Evolutionary conservation across 202 grass and related monocot genomes (phyloP).

Genomic region (Cymbopogon flexuosus): DNA sequence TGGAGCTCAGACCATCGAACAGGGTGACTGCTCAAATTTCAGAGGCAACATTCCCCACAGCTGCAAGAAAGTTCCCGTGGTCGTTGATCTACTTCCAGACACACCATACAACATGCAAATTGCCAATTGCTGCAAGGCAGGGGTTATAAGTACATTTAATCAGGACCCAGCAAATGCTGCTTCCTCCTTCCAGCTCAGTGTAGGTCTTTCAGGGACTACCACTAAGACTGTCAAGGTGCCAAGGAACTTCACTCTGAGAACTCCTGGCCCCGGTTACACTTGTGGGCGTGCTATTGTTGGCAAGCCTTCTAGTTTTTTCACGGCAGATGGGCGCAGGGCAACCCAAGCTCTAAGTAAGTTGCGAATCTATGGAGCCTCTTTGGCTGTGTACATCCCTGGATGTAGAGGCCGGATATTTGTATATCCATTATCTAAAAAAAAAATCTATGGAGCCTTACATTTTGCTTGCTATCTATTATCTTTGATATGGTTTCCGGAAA

Average conservation of each 20-base stretch:
- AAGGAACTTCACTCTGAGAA: conserved; percentile 80
- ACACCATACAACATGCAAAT: conserved; percentile 90
- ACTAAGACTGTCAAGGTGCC: conserved; percentile 85
- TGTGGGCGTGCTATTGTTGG: conserved; percentile 68
- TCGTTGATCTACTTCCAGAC: conserved; percentile 79
- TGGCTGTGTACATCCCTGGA: too few species aligned
- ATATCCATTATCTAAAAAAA: too few species aligned
- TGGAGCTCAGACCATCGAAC: conserved; percentile 71
- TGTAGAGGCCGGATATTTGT: too few species aligned
- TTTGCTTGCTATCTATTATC: conserved; percentile 1
- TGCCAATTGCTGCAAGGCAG: conserved; percentile 90
- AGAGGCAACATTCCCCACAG: conserved; percentile 52
- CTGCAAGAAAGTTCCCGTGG: conserved; percentile 62
- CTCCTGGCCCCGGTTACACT: conserved; percentile 87
- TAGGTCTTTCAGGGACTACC: conserved; percentile 72
- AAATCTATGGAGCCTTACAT: conserved; percentile 12
- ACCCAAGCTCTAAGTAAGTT: conserved; percentile 90
- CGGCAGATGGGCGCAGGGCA: conserved; percentile 67
- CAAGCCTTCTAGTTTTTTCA: conserved; percentile 53
- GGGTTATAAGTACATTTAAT: conserved; percentile 66
- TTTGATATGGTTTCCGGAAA: neutral
- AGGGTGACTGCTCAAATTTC: conserved; percentile 92
- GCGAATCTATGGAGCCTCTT: neutral
- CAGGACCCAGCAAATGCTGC: conserved; percentile 76
- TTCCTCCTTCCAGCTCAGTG: conserved; percentile 79